Base-by-base conservation (phyloP, 495 filamentous ascomycete species). In the Rostrohypoxylon terebratum region DNA sequence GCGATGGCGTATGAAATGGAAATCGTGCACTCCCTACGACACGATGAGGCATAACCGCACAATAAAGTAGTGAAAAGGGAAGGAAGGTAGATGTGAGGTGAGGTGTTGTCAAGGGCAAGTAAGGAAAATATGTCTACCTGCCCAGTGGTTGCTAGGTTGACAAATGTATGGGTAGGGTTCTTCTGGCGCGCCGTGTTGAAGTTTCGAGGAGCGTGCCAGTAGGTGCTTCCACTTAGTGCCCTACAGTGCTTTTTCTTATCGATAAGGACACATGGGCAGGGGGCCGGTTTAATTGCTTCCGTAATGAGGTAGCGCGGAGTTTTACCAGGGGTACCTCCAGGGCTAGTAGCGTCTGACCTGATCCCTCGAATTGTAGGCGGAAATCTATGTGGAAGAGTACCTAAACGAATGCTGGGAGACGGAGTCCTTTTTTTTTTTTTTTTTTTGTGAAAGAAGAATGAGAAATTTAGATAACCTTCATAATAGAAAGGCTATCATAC, bases 131-230 rank as follows among this genome's bases (percentile, higher is more conserved):
- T 45, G n/a, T 13, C 36, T 38, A 28, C 28, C 28, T 28, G 28
- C 28, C 28, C 6, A 5, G 28, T 38, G 36, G 36, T 47, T 16
- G 42, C 13, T 47, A 47, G 18, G 13, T 16, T 47, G 18, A 28
- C 28, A 28, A 1, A 38, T 4, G 8, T 4, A 11, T 38, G 13
- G 1, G 21, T 50, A 31, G n/a, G 6, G 23, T 53, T 53, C 13
- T 44, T n/a, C 55, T 45, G 10, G 36, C 47, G 38, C 47, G 66
- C 51, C 59, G 66, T 59, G 66, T 58, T 58, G 42, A 69, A 40
- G 59, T 63, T 62, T 69, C 51, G 44, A 57, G 44, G 38, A 50
- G n/a, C 44, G 47, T 54, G 61, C 67, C 7, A 23, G 7, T n/a
- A 53, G 4, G 20, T 20, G n/a, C n/a, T n/a, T n/a, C n/a, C n/a